A percentile compares a stretch with the other conserved stretches of the same genome.
Evolutionary conservation across 2,329 filamentous ascomycete genomes (phyloP).

Genomic region (Mycosphaerella sp.): DNA sequence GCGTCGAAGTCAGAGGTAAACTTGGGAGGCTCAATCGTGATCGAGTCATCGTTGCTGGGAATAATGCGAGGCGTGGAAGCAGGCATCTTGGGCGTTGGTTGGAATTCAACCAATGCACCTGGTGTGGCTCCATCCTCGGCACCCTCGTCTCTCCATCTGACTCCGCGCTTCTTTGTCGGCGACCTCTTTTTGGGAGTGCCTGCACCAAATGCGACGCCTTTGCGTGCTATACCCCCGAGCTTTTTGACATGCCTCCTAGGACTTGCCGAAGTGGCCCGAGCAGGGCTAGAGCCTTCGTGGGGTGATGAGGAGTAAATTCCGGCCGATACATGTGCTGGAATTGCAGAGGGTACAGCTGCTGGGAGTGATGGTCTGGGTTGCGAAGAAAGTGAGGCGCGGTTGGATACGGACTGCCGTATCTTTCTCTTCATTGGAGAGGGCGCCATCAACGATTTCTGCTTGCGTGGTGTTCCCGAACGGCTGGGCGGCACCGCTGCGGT

Average conservation of each 20-base stretch:
- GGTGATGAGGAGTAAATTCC: conserved; percentile 19
- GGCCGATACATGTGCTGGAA: conserved; percentile 26
- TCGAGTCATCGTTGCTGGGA: conserved; percentile 3
- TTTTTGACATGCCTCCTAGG: conserved; percentile 74
- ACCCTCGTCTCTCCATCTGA: conserved; percentile 89
- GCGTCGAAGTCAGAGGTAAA: conserved; percentile 48
- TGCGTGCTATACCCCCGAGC: conserved; percentile 51
- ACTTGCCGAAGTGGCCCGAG: conserved; percentile 56
- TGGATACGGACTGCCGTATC: conserved; percentile 28
- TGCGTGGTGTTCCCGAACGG: conserved; percentile 70
- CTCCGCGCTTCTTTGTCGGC: conserved; percentile 63
- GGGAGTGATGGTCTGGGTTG: conserved; percentile 2
- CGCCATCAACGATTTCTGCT: conserved; percentile 50
- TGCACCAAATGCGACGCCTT: conserved; percentile 54
- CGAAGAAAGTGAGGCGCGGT: conserved; percentile 5
- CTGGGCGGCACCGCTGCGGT: conserved; percentile 63
- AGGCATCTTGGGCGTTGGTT: conserved; percentile 75
- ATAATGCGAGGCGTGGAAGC: conserved; percentile 44
- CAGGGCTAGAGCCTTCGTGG: conserved; percentile 22
- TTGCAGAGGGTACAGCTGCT: conserved; percentile 12
- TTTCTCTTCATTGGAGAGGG: conserved; percentile 47
- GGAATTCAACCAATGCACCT: conserved; percentile 72
- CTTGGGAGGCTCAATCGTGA: conserved; percentile 16
- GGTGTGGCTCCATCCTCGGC: conserved; percentile 77
- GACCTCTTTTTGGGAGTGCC: conserved; percentile 77